phyloP scores from a whole-genome alignment of 345 rosid genomes.

The Salix brachista region DNA sequence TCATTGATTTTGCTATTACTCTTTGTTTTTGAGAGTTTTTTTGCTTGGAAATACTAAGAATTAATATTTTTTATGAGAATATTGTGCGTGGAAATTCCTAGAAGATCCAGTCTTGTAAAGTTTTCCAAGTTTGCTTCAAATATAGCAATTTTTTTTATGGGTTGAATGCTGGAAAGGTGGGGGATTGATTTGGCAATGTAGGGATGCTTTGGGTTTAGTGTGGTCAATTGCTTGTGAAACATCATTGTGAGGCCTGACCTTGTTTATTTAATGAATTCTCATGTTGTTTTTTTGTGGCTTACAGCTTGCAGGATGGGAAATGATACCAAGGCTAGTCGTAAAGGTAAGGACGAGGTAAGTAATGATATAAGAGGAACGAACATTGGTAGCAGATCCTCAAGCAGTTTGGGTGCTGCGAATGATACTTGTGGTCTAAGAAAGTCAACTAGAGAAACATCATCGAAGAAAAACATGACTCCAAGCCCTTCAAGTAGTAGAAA shows the following conservation, averaged over 20 bases:
- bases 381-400: conserved; percentile 30
- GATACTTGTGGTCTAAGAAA: conserved; percentile 46
- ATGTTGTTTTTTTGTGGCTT: background rate
- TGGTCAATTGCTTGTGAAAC: background rate
- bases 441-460: conserved; percentile 42
- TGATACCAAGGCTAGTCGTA: conserved; percentile 25
- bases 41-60: background rate
- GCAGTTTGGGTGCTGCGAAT: conserved; percentile 16
- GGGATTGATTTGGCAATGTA: background rate
- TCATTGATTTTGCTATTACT: too few species aligned
- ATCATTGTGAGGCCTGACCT: background rate
- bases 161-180: background rate
- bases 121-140: background rate
- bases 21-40: too few species aligned
- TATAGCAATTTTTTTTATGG: background rate
- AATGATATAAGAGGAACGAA: conserved; percentile 33
- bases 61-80: too few species aligned
- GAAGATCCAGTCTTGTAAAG: too few species aligned
- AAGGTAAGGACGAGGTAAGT: conserved; percentile 38
- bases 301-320: conserved; percentile 32
- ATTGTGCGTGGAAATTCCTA: too few species aligned
- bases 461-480: conserved; percentile 20
- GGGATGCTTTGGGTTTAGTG: background rate
- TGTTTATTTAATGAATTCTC: background rate
- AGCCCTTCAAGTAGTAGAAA: conserved; percentile 29